Evolutionary conservation across 2,329 filamentous ascomycete species (phyloP).

Genomic region (Cercospora sojina): DNA sequence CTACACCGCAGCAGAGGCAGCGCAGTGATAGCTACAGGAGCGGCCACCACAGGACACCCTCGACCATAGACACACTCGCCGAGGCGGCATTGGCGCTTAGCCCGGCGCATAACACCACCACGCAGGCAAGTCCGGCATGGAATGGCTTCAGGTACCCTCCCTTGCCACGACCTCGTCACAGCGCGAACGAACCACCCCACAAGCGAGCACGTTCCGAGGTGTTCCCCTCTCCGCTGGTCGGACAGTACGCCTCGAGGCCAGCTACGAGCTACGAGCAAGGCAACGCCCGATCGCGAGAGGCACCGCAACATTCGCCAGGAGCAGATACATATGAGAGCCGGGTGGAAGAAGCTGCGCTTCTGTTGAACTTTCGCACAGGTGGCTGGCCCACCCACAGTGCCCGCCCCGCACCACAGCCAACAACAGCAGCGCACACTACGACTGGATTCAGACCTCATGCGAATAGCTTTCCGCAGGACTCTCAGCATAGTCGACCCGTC

Average conservation of each 20-base stretch:
- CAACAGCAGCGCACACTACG: conserved; percentile 6
- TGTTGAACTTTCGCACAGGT: conserved; percentile 45
- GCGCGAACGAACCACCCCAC: conserved; percentile 51
- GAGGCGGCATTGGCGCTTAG: conserved; percentile 45
- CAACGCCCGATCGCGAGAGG: conserved; percentile 32
- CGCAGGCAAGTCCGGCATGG: conserved; percentile 20
- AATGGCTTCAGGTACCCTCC: conserved; percentile 26
- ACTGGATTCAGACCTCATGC: conserved; percentile 32
- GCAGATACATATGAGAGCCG: conserved; percentile 36
- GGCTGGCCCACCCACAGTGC: conserved; percentile 28
- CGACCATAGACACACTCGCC: conserved; percentile 47
- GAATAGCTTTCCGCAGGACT: conserved; percentile 36
- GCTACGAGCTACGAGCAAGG: conserved; percentile 48
- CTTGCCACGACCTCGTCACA: conserved; percentile 30
- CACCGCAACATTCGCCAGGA: conserved; percentile 17
- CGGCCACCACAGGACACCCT: conserved; percentile 35
- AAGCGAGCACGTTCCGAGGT: conserved; percentile 63
- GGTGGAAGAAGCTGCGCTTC: conserved; percentile 48
- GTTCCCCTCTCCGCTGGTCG: conserved; percentile 47
- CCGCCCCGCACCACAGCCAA: conserved; percentile 15
- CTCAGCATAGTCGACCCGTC: conserved; percentile 26
- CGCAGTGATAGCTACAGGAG: conserved; percentile 26
- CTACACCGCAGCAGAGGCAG: conserved; percentile 25
- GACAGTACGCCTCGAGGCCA: conserved; percentile 43
- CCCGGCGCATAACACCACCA: conserved; percentile 30